phyloP scores from a whole-genome alignment of 164 flowering plant genomes.

The Magnolia officinalis region DNA sequence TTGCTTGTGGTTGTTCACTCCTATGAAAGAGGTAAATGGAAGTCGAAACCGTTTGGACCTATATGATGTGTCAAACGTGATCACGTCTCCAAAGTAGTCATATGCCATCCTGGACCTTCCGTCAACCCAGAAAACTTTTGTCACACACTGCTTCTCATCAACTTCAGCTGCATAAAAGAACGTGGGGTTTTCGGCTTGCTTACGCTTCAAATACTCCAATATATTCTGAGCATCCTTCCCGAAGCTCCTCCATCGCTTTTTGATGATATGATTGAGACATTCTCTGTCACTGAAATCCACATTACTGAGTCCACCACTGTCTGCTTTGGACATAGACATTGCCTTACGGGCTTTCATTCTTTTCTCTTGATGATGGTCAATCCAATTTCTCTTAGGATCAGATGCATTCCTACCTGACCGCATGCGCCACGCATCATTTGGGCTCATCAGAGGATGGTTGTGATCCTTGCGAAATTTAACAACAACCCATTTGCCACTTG shows the following conservation, averaged over 20 bases:
- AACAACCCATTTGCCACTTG: constrained; percentile 14
- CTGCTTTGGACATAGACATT: neutral
- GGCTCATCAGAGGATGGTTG: constrained; percentile 6
- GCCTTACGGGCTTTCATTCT: neutral
- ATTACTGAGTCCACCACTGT: neutral
- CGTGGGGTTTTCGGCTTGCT: constrained; percentile 2
- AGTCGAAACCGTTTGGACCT: constrained; percentile 5
- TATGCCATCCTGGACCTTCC: constrained; percentile 12
- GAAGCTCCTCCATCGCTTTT: constrained; percentile 3
- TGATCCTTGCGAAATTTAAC: constrained; percentile 8
- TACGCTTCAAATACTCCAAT: neutral
- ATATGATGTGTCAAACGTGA: constrained; percentile 10
- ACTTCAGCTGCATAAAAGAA: constrained; percentile 5
- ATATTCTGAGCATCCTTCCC: neutral
- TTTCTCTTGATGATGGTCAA: constrained; percentile 1
- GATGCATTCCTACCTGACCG: neutral
- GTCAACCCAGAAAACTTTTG: constrained; percentile 10
- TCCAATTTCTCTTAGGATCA: neutral
- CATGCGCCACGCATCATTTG: neutral
- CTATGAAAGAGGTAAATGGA: constrained; percentile 9
- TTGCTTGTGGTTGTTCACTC: constrained; percentile 12
- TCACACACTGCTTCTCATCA: neutral
- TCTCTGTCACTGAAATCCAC: neutral
- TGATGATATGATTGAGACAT: neutral
- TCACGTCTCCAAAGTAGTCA: constrained; percentile 12